These are phyloP conservation scores for Phytopythium sindhum DNA, from an alignment of 352 stramenopile genomes.

Conservation along the genomic window DNA sequence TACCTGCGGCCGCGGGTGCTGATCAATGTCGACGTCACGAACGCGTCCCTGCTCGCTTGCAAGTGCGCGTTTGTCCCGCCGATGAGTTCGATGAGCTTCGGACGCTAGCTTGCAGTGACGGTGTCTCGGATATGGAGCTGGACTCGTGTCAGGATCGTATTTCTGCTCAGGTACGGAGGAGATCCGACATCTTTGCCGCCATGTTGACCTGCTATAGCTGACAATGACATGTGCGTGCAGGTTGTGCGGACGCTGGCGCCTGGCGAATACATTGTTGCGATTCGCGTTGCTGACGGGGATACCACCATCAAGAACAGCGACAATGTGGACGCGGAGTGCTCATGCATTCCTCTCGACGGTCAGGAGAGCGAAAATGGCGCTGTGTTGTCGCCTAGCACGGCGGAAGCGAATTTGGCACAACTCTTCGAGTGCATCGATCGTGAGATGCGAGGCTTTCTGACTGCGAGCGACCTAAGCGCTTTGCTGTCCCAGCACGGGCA, in stretches of 20 bases:
- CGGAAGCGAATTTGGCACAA: constrained; percentile 33
- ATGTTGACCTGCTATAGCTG: neutral
- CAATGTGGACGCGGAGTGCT: constrained; percentile 7
- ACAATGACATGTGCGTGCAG: constrained; percentile 9
- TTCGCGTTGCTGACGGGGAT: constrained; percentile 4
- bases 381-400: constrained; percentile 9
- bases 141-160: neutral
- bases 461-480: constrained; percentile 16
- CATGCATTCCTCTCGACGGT: neutral
- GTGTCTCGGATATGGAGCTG: neutral
- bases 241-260: constrained; percentile 25
- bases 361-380: neutral
- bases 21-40: neutral
- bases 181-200: neutral
- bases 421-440: constrained; percentile 46
- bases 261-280: constrained; percentile 40
- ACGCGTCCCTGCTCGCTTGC: neutral
- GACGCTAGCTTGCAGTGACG: neutral
- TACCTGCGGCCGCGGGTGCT: neutral
- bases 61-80: neutral
- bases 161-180: neutral
- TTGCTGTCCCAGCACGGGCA: constrained; percentile 27
- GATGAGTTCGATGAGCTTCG: neutral
- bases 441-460: constrained; percentile 18
- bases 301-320: neutral